Base-by-base conservation (phyloP, 768 basidiomycete genomes). In the Boletus rubropictus region DNA sequence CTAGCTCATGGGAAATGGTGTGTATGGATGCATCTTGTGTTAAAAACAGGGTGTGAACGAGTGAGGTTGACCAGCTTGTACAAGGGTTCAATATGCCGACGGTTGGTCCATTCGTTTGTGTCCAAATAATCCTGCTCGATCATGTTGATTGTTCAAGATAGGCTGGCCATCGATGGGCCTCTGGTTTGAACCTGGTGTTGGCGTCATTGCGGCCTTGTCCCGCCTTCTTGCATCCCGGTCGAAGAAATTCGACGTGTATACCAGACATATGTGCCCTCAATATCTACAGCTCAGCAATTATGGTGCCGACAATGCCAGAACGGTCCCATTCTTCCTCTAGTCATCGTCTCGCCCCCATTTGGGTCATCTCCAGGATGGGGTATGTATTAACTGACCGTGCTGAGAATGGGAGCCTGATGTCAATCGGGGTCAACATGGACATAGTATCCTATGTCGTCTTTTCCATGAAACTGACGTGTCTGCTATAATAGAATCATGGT, bases 111-210 rank as follows among this genome's bases (percentile, higher is more conserved):
- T 24, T 25, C 12, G 25, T 39, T 27, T 15, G 42, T 8, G 10
- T 43, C 7, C 10, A 9, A 29, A 33, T 9, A 27, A 22, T n/a
- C n/a, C n/a, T 25, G 10, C 35, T 36, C 4, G 11, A 40, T 7
- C 21, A 36, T 22, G 24, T 38, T 32, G 29, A 21, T 27, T 12
- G 9, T 36, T 38, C 20, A 21, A 38, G 84, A 88, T 59, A 79
- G 80, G 92, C 24, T 92, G 89, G 89, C 91, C 89, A 12, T 78
- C 84, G 0, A 85, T 89, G 76, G 91, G 92, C 1, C 63, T 94
- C 38, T 78, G 90, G 37, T 90, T 94, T 68, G 59, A 70, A n/a
- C 52, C 72, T 1, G 65, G 65, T n/a, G 69, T 73, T 3, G 84
- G 91, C 60, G 63, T 64, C 7, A 68, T 78, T 7, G 68, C 73